Base-by-base conservation (phyloP, 164 flowering plant species). In the Sedum album region DNA sequence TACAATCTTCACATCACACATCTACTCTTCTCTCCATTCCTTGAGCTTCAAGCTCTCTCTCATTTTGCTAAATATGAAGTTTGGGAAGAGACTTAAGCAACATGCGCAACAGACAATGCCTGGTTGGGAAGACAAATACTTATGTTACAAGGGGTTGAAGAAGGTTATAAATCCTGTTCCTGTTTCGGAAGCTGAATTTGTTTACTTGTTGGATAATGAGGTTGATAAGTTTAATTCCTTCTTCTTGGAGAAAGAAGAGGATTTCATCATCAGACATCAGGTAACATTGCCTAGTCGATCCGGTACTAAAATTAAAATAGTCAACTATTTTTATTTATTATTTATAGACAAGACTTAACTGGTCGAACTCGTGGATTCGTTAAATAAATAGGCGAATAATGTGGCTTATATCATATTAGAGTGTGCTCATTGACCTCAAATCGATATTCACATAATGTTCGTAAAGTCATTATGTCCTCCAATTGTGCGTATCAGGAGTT, bases 201-300 rank as follows among this genome's bases (percentile, higher is more conserved):
- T 86, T 6, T 69, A 38, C 74, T 71, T 82, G 73, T 75, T 93
- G 81, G 79, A 89, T 65, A 64, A 68, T 67, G 96, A 93, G 85
- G 81, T 93, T n/a, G 96, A 89, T 4, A 93, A 91, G 84, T 86
- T 93, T 70, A 93, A 93, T 72, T 71, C 80, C 0, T 93, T 93
- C 71, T 91, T 90, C 80, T 65, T 85, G 74, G 98, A 93, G 71
- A 83, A 89, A 70, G 94, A 90, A 70, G 93, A 91, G 75, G 94
- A 89, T 53, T 93, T 84, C 83, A 76, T 93, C 17, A 93, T 93
- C 74, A 74, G 88, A 20, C 86, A 82, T 66, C 75, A 78, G 82
- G 98, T 93, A 63, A 26, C 61, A 70, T 17, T 31, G 49, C 14
- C 39, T 6, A 31, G 35, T 18, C 39, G 66, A 39, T 42, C 48